phyloP scores from a whole-genome alignment of 371 early-diverging fungal species.

The Mortierella sp. region DNA sequence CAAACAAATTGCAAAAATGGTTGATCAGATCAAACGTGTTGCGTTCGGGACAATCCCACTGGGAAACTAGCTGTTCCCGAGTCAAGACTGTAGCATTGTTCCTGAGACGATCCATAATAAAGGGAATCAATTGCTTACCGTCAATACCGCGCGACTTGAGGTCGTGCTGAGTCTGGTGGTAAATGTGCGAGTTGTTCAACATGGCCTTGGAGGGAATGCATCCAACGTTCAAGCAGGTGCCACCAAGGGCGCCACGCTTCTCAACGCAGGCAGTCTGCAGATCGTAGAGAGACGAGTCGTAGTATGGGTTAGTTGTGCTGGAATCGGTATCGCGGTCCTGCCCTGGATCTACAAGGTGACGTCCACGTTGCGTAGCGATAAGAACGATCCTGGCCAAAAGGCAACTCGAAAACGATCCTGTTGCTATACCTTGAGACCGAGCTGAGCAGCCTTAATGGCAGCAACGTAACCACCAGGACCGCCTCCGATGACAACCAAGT shows the following conservation, averaged over 20 bases:
- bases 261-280: constrained; percentile 94
- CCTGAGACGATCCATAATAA: not conserved
- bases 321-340: not conserved
- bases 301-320: not conserved
- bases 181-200: constrained; percentile 97
- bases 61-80: too few species aligned
- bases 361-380: constrained; percentile 2
- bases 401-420: not conserved
- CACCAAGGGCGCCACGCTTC: constrained; percentile 96
- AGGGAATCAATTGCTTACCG: constrained; percentile 54
- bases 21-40: too few species aligned
- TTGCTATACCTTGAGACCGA: constrained; percentile 88
- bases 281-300: not conserved
- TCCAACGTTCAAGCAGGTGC: constrained; percentile 98
- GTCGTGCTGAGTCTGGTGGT: constrained; percentile 92
- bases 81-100: too few species aligned
- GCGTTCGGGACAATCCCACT: too few species aligned
- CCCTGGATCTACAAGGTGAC: not conserved
- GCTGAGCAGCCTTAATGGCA: constrained; percentile 98
- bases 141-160: constrained; percentile 95
- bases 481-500: constrained; percentile 92
- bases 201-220: constrained; percentile 99
- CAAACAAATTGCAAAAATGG: not conserved
- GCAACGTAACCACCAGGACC: constrained; percentile 99
- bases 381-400: not conserved